phyloP scores from a whole-genome alignment of 257 asterid genomes.

The Verbascum thapsus region DNA sequence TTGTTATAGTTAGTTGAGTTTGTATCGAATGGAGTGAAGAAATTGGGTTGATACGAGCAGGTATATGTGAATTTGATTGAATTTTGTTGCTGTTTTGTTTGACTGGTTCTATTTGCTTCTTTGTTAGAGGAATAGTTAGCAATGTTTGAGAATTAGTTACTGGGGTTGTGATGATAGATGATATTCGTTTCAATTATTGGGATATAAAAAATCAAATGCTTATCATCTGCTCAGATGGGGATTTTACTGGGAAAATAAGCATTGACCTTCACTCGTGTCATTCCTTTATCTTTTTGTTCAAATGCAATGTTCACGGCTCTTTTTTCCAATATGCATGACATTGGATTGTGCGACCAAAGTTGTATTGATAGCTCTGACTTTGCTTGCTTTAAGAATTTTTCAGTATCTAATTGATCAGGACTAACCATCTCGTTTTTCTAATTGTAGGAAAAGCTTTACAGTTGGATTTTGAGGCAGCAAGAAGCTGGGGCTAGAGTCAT shows the following conservation, averaged over 20 bases:
- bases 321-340: background rate
- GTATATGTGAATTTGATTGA: slow-evolving; percentile 1
- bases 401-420: background rate
- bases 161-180: background rate
- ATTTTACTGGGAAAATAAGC: too few relatives aligned
- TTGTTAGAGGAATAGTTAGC: background rate
- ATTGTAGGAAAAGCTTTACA: slow-evolving; percentile 58
- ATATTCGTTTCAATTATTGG: background rate
- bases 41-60: slow-evolving; percentile 13
- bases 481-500: slow-evolving; percentile 60
- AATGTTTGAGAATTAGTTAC: background rate
- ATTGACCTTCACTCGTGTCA: background rate
- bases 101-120: background rate
- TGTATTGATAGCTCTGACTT: background rate
- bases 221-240: too few relatives aligned
- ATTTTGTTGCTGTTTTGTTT: background rate
- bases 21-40: slow-evolving; percentile 10
- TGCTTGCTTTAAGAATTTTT: background rate
- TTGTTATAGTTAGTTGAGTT: slow-evolving; percentile 13
- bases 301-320: background rate
- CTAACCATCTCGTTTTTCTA: background rate
- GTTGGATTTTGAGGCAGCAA: slow-evolving; percentile 59
- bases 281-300: background rate
- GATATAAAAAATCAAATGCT: background rate
- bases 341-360: background rate